These are phyloP conservation scores for Puccinia novopanici DNA, from an alignment of 1,284 basidiomycete species.

Conservation along the genomic window DNA sequence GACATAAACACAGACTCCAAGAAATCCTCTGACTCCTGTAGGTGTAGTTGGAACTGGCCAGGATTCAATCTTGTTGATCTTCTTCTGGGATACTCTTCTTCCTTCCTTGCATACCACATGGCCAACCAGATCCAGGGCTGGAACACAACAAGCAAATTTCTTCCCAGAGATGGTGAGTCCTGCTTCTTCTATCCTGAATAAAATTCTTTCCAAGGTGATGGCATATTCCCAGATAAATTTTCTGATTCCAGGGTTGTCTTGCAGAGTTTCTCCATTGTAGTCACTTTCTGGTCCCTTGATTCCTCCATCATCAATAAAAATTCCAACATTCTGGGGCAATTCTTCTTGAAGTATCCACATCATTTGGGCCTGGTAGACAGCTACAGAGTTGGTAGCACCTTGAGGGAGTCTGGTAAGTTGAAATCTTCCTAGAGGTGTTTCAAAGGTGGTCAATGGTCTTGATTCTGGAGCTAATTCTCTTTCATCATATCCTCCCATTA, in stretches of 20 bases:
- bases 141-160: constrained; percentile 21
- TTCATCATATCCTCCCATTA: too few relatives aligned
- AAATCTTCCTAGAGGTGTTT: too few relatives aligned
- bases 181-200: constrained; percentile 33
- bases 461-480: too few relatives aligned
- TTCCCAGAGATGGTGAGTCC: constrained; percentile 13
- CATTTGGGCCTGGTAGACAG: too few relatives aligned
- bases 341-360: too few relatives aligned
- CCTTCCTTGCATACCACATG: constrained; percentile 12
- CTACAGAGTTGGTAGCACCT: too few relatives aligned
- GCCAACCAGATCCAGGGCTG: constrained; percentile 6
- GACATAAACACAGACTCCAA: constrained; percentile 9
- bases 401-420: too few relatives aligned
- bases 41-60: constrained; percentile 13
- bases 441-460: too few relatives aligned
- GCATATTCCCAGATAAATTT: constrained; percentile 14
- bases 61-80: constrained; percentile 5
- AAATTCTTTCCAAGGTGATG: constrained; percentile 19
- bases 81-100: not conserved
- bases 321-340: too few relatives aligned
- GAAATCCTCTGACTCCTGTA: constrained; percentile 21
- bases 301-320: constrained; percentile 22
- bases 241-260: not conserved
- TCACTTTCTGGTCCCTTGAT: not conserved
- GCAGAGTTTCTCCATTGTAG: not conserved